Conservation (phyloP, 345 rosid species). For the Euclidium syriacum region DNA sequence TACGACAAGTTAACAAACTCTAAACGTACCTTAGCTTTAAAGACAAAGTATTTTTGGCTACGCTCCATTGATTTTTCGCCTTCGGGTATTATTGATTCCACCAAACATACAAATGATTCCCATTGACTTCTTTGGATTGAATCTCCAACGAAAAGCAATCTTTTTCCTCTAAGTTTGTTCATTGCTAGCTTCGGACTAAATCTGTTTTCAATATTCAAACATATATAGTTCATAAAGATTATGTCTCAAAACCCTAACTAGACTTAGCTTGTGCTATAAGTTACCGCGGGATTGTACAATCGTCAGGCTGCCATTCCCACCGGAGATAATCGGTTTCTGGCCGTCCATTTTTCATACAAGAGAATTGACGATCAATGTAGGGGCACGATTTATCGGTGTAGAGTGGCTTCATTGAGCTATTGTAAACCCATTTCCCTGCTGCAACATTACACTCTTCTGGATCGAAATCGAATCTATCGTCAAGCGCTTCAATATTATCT, state of each 20-base stretch:
- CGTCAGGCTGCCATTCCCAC: conserved; percentile 97
- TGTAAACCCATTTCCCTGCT: conserved; percentile 77
- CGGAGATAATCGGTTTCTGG: conserved; percentile 60
- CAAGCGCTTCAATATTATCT: conserved; percentile 38
- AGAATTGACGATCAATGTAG: conserved; percentile 67
- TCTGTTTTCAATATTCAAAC: conserved; percentile 31
- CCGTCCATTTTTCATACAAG: conserved; percentile 68
- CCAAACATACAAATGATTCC: conserved; percentile 86
- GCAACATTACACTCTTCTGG: conserved; percentile 77
- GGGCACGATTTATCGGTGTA: conserved; percentile 81
- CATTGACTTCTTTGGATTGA: conserved; percentile 85
- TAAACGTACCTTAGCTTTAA: conserved; percentile 57
- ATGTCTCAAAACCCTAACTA: background rate
- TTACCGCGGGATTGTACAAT: conserved; percentile 74
- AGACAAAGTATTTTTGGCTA: conserved; percentile 43
- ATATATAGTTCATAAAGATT: background rate
- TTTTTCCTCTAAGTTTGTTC: conserved; percentile 65
- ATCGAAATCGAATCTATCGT: conserved; percentile 83
- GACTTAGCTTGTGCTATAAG: background rate
- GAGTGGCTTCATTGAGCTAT: conserved; percentile 51
- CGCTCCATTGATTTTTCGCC: conserved; percentile 57
- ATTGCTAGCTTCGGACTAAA: conserved; percentile 60
- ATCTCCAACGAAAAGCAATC: conserved; percentile 80
- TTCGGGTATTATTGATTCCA: conserved; percentile 58
- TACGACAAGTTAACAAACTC: background rate